phyloP scores from a whole-genome alignment of 2,329 filamentous ascomycete genomes.

The Phialocephala sp. region DNA sequence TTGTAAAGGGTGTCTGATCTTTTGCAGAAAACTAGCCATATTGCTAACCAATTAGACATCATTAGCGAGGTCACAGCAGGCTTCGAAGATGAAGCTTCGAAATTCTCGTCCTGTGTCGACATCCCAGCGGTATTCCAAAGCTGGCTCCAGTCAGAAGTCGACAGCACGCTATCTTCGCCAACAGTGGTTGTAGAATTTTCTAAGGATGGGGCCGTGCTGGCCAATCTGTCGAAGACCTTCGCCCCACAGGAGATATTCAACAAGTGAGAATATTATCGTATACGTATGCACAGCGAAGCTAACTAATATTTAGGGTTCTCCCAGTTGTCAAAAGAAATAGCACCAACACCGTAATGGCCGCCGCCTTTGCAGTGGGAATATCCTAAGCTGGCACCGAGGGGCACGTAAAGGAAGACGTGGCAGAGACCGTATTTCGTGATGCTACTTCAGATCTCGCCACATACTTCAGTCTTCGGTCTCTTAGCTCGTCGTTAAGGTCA shows the following conservation, averaged over 20 bases:
- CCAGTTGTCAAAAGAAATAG: constrained; percentile 16
- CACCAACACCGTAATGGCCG: constrained; percentile 8
- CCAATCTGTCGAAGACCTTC: constrained; percentile 13
- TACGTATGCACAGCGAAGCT: not conserved
- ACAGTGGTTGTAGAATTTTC: constrained; percentile 8
- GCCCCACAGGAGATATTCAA: constrained; percentile 22
- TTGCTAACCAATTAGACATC: constrained; percentile 17
- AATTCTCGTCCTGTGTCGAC: not conserved
- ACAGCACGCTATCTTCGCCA: constrained; percentile 11
- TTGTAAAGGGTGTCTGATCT: not conserved
- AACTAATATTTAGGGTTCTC: not conserved
- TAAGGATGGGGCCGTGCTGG: constrained; percentile 19
- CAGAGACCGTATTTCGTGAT: not conserved
- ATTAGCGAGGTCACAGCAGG: constrained; percentile 16
- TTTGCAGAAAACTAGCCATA: not conserved
- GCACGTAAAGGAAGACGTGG: not conserved
- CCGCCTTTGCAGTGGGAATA: constrained; percentile 10
- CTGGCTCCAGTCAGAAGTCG: constrained; percentile 18
- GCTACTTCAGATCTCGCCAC: not conserved
- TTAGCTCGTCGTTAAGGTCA: not conserved
- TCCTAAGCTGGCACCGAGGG: constrained; percentile 6
- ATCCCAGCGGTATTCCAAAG: constrained; percentile 10
- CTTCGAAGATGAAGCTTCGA: constrained; percentile 9
- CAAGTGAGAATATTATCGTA: constrained; percentile 16
- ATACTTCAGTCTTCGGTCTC: not conserved